phyloP scores from a whole-genome alignment of 371 early-diverging fungal species.

The Apophysomyces trapeziformis region DNA sequence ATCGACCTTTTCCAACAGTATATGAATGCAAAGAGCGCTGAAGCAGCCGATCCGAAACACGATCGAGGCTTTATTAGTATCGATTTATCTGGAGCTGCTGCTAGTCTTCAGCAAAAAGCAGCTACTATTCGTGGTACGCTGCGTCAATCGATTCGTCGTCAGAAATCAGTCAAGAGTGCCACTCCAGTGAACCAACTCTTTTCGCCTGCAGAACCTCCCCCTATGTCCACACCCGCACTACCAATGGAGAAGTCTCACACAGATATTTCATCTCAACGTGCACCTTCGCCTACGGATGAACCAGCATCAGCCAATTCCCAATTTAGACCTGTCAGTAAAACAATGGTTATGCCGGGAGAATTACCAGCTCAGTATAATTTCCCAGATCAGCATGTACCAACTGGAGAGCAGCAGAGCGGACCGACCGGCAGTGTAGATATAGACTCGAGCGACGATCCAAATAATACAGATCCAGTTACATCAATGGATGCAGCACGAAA shows the following conservation, averaged over 20 bases:
- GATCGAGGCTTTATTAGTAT: conserved; percentile 24
- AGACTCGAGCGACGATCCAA: not conserved
- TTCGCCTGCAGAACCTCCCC: not conserved
- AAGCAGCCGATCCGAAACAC: conserved; percentile 9
- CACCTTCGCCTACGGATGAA: not conserved
- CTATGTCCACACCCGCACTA: not conserved
- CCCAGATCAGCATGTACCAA: too few relatives aligned
- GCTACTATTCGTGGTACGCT: conserved; percentile 27
- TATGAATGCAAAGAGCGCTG: conserved; percentile 16
- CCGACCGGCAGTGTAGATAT: not conserved
- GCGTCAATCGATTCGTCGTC: conserved; percentile 25
- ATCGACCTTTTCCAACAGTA: conserved; percentile 39
- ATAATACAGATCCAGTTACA: conserved; percentile 6
- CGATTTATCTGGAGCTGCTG: conserved; percentile 16
- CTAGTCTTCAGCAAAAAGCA: conserved; percentile 21
- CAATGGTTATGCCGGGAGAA: not conserved
- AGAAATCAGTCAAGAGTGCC: conserved; percentile 29
- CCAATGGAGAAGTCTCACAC: conserved; percentile 2
- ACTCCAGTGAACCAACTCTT: conserved; percentile 23
- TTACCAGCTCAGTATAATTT: too few relatives aligned
- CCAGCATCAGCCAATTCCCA: not conserved
- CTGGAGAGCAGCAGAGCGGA: not conserved
- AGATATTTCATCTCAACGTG: not conserved
- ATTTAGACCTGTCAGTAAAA: conserved; percentile 11
- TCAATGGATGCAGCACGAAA: conserved; percentile 27